Evolutionary conservation across 306 rosid genomes (phyloP), one percentile per base, ranked within the genome.

Genomic region (Ochetophila trinervis): DNA sequence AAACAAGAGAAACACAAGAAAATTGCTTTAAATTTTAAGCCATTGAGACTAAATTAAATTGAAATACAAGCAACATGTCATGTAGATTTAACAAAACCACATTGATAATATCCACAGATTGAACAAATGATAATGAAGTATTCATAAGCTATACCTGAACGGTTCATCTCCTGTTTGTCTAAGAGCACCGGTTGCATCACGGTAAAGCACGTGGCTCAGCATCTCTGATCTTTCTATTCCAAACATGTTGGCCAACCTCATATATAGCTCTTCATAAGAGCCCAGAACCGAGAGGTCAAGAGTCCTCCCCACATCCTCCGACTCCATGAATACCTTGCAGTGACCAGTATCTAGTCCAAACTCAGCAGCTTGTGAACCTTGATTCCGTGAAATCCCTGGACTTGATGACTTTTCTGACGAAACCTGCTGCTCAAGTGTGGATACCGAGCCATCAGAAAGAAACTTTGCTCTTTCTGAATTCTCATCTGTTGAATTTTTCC

Each of bases 251-350:
- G 88, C 85, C 6, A 93, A 86, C 83, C 76, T 84, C 76, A 78
- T 64, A 69, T 90, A 71, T 1, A 93, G 83, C 65, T 93, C 99
- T 64, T 90, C 97, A 53, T 90, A 93, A 2, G 99, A 93, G 58
- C 86, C 76, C 14, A 93, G 63, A 66, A 58, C 62, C 0, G 91
- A 82, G 45, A 93, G 85, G 72, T 93, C 91, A 7, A 93, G 79
- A 9, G 94, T 88, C 50, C 96, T 80, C 55, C 99, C 97, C n/a
- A 93, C 94, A 23, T 93, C 96, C 68, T 93, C 99, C 0, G 96
- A 84, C 68, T 93, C 96, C 91, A 88, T 63, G 74, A 90, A 93
- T 14, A 93, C 99, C 82, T 93, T 90, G 79, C 99, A 93, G 69
- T 84, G 99, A 69, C 96, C 93, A 0, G 74, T 84, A 40, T 87